A percentile compares a stretch with the other conserved stretches of the same genome.
phyloP scores from a whole-genome alignment of 768 basidiomycete species.

The Phanerochaete carnosa region DNA sequence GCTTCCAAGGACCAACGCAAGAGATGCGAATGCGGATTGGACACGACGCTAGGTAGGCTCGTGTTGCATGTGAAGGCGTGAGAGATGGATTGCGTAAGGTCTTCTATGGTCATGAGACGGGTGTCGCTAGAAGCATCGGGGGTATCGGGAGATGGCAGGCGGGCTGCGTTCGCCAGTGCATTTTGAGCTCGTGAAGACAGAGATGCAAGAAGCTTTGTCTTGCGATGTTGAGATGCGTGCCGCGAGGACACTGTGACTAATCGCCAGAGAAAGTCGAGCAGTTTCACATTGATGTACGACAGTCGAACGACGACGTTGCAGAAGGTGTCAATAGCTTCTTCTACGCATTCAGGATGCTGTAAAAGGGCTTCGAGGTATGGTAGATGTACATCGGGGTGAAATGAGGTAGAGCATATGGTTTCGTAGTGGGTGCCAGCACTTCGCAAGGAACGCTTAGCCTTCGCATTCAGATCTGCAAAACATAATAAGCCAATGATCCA shows the following conservation, averaged over 20 bases:
- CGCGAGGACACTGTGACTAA: background rate
- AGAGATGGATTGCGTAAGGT: background rate
- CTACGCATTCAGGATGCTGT: conserved; percentile 25
- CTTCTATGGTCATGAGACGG: background rate
- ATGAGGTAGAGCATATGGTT: conserved; percentile 34
- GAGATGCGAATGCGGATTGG: background rate
- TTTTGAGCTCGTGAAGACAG: background rate
- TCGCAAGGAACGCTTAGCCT: background rate
- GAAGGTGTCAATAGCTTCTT: conserved; percentile 4
- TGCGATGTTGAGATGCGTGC: background rate
- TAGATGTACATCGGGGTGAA: conserved; percentile 41
- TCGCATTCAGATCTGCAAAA: background rate
- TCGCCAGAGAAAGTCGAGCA: conserved; percentile 11
- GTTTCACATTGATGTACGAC: background rate
- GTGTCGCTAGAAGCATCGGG: background rate
- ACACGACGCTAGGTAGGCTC: background rate
- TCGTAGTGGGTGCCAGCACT: conserved; percentile 39
- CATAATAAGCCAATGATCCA: background rate
- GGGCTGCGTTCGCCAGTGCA: background rate
- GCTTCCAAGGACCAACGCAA: conserved; percentile 1
- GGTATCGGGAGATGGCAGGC: background rate
- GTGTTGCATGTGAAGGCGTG: background rate
- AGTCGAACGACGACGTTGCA: background rate
- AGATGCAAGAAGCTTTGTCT: background rate
- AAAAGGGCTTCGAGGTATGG: conserved; percentile 44